Base-by-base conservation (phyloP, 306 rosid genomes). In the Echinosophora koreensis region DNA sequence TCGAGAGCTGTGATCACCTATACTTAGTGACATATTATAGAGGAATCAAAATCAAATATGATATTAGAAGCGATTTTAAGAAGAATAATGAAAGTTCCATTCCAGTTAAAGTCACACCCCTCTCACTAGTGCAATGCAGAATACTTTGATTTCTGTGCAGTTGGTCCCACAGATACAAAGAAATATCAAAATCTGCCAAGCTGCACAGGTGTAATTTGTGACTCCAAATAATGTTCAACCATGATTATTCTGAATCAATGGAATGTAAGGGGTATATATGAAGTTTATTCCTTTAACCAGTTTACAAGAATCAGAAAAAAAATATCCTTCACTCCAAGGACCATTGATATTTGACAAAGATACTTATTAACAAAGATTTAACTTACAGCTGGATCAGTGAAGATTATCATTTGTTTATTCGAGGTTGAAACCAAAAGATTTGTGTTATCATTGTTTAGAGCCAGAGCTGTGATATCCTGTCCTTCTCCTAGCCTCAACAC, bases 351-450 rank as follows among this genome's bases (percentile, higher is more conserved):
- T 74, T 18, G 59, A 74, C 63, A 12, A 35, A 47, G 18, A 16
- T 18, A 8, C 51, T 37, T 27, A 27, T 22, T 16, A 66, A 38
- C 70, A 54, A 74, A 52, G 46, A 22, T 73, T 82, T 61, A 60
- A 90, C 99, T 88, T 87, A 95, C 99, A 55, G 97, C 74, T 71
- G 99, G 97, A 61, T 95, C 97, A 1, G 99, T 92, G 91, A 92
- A 92, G 83, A 95, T 80, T 77, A 95, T 84, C 90, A 95, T 84
- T 74, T 86, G 91, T 79, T 86, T 90, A 84, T 95, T 96, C 37
- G 58, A 82, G 61, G 99, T 95, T 16, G 99, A 92, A 71, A 92
- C 97, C 89, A 95, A 86, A 66, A 95, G 96, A 90, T 92, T 95
- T 62, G 99, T 92, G 74, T 87, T 88, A 58, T 95, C 97, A 69